Percentiles rank a stretch among this genome's conserved stretches.
Conservation (phyloP, 2,329 filamentous ascomycete species). For the Alternaria sp. region DNA sequence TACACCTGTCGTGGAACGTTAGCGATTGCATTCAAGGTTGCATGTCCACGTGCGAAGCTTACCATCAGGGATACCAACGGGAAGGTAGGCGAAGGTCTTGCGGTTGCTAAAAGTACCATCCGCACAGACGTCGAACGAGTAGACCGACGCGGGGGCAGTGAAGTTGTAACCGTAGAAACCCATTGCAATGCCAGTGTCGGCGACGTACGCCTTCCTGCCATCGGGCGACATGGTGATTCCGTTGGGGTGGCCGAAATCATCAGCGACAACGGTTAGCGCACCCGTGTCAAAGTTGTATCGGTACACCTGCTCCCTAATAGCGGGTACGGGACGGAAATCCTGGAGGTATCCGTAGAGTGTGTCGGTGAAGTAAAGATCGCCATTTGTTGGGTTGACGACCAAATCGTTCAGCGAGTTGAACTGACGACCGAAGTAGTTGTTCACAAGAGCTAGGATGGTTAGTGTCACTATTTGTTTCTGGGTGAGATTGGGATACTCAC, state of each 20-base stretch:
- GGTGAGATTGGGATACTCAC: slow-evolving; percentile 13
- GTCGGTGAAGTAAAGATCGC: slow-evolving; percentile 58
- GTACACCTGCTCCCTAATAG: slow-evolving; percentile 45
- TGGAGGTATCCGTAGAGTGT: slow-evolving; percentile 40
- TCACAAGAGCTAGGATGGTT: slow-evolving; percentile 32
- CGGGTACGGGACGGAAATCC: slow-evolving; percentile 32
- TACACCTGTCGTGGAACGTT: slow-evolving; percentile 15
- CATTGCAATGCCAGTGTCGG: slow-evolving; percentile 45
- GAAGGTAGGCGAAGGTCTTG: slow-evolving; percentile 30
- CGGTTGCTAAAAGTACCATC: slow-evolving; percentile 30
- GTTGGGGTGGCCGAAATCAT: slow-evolving; percentile 51
- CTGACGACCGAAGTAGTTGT: slow-evolving; percentile 56
- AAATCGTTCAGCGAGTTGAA: slow-evolving; percentile 53
- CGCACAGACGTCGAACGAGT: slow-evolving; percentile 28
- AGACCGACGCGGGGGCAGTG: slow-evolving; percentile 28
- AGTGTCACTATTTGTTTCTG: background rate
- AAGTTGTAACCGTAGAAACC: slow-evolving; percentile 31
- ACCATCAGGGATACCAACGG: slow-evolving; percentile 29
- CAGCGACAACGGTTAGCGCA: slow-evolving; percentile 48
- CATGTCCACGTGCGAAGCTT: background rate
- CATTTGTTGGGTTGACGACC: slow-evolving; percentile 44
- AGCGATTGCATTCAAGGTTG: background rate
- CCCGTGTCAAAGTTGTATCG: slow-evolving; percentile 51
- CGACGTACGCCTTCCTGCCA: slow-evolving; percentile 52
- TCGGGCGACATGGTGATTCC: slow-evolving; percentile 51